Percentiles rank a stretch among this genome's conserved stretches.
Conservation (phyloP, 305 asterid species). For the Solanum aculeatissimum region DNA sequence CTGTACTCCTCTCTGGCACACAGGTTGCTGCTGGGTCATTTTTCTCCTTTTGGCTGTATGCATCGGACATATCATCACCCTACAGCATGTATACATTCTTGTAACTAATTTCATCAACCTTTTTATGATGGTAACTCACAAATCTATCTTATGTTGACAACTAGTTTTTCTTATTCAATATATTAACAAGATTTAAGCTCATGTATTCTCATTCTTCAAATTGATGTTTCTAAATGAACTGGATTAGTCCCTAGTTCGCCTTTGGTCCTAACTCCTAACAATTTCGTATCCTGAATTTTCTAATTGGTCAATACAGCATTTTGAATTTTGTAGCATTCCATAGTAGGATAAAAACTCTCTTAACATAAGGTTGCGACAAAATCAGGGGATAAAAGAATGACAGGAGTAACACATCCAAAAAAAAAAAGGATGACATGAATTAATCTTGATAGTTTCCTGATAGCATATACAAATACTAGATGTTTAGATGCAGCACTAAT, state of each 20-base stretch:
- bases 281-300: background rate
- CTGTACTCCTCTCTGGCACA: conserved; percentile 1
- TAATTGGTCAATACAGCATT: background rate
- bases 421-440: background rate
- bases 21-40: conserved; percentile 65
- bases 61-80: conserved; percentile 68
- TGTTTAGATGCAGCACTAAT: background rate
- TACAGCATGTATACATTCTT: conserved; percentile 94
- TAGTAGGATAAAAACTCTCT: background rate
- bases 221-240: background rate
- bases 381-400: background rate
- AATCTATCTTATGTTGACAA: conserved; percentile 26
- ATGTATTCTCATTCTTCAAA: background rate
- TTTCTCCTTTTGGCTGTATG: conserved; percentile 70
- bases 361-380: background rate
- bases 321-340: background rate
- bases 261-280: background rate
- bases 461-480: background rate
- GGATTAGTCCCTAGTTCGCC: background rate
- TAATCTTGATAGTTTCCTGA: background rate
- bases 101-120: conserved; percentile 64
- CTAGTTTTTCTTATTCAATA: background rate
- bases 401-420: background rate
- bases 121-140: conserved; percentile 56
- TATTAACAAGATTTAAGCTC: background rate